Base-by-base conservation (phyloP, 2,329 filamentous ascomycete genomes). In the Graphilbum ipis-grandicollis region DNA sequence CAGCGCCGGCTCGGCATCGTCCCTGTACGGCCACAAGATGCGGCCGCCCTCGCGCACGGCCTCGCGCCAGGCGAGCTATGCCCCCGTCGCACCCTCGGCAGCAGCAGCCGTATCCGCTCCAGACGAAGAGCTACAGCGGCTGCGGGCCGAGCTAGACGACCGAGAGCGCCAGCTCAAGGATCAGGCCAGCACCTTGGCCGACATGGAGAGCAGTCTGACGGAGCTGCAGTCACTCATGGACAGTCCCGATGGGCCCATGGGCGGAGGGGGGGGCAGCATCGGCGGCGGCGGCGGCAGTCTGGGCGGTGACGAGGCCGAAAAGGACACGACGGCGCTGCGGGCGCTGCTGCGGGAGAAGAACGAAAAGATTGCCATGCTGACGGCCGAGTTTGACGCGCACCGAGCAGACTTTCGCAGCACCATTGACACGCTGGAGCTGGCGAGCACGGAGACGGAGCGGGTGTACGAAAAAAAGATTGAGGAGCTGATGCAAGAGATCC, bases 331-430 rank as follows among this genome's bases (percentile, higher is more conserved):
- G 75, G 77, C 39, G 51, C 64, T 98, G 39, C 75, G 86, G 37
- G 71, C 78, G n/a, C 59, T 93, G 47, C 59, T 98, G 37, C 71
- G 83, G 19, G 90, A 98, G 58, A 94, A 93, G 67, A 94, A 94
- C 49, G 90, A 98, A 40, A 93, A 86, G 62, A 94, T 98, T 46
- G 76, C 79, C 19, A 77, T 88, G 65, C 69, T 98, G 47, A 96
- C 86, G 1, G 74, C 82, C 9, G 90, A 98, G 52, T 98, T 98
- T 49, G 90, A 98, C 52, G 75, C 79, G 9, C 88, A 98, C 53
- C 72, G 90, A 40, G 88, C 90, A 15, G 90, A 98, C 55, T 98
- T 98, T 58, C 69, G 90, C 46, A 93, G 83, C 55, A 98, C 90
- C 15, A 90, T 98, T 43, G 90, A 98, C 57, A 93, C 88, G 0